Conservation (phyloP, 371 early-diverging fungal species). For the Mortierella sp. region DNA sequence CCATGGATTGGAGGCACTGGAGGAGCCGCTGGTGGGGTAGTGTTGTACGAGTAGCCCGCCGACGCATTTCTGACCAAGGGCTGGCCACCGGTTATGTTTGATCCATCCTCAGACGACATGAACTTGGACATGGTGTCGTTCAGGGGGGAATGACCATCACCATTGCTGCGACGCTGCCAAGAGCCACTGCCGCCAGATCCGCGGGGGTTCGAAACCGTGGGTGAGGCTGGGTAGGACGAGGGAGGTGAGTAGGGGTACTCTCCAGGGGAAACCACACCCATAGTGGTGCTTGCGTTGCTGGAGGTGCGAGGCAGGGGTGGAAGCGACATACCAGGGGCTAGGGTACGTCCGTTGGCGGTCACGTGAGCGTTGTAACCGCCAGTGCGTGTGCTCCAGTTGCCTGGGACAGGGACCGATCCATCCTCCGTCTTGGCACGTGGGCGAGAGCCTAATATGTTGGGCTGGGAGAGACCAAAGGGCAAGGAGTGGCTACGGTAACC, state of each 20-base stretch:
- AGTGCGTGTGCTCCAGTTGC: slow-evolving; percentile 21
- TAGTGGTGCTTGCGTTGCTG: slow-evolving; percentile 51
- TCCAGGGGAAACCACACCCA: slow-evolving; percentile 55
- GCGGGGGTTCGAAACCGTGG: slow-evolving; percentile 65
- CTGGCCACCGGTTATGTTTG: slow-evolving; percentile 32
- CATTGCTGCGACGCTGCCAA: slow-evolving; percentile 59
- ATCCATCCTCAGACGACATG: slow-evolving; percentile 44
- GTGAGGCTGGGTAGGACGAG: slow-evolving; percentile 73
- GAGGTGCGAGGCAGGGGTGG: slow-evolving; percentile 66
- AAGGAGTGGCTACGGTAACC: slow-evolving; percentile 25
- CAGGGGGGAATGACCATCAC: slow-evolving; percentile 59
- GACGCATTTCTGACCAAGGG: slow-evolving; percentile 53
- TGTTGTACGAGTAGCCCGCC: slow-evolving; percentile 49
- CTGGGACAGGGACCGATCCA: slow-evolving; percentile 14
- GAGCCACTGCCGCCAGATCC: slow-evolving; percentile 55
- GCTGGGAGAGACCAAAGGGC: slow-evolving; percentile 21
- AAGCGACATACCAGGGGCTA: slow-evolving; percentile 57
- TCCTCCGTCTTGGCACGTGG: slow-evolving; percentile 48
- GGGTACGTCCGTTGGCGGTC: slow-evolving; percentile 9
- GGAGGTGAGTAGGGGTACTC: slow-evolving; percentile 73
- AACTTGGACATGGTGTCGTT: slow-evolving; percentile 61
- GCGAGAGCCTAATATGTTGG: slow-evolving; percentile 15
- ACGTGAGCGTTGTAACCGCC: slow-evolving; percentile 15
- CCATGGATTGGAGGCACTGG: slow-evolving; percentile 45
- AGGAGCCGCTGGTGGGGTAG: slow-evolving; percentile 33